phyloP scores from a whole-genome alignment of 2,329 filamentous ascomycete species.

The Talaromyces sp. region DNA sequence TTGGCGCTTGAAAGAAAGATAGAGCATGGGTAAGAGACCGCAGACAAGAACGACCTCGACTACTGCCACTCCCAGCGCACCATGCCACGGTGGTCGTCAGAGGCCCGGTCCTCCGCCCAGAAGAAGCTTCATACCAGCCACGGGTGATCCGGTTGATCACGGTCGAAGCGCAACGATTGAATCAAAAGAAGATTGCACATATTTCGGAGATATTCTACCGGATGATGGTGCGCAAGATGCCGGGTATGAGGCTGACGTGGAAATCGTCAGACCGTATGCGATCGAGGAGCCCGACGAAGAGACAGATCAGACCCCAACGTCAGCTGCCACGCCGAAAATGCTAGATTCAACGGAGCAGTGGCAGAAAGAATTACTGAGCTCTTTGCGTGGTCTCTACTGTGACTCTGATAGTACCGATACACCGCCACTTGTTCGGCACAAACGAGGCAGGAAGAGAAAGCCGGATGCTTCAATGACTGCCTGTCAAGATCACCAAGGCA shows the following conservation, averaged over 20 bases:
- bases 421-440: slow-evolving; percentile 16
- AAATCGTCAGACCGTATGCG: slow-evolving; percentile 38
- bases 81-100: slow-evolving; percentile 11
- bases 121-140: neutral
- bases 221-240: slow-evolving; percentile 30
- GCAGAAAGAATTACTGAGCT: slow-evolving; percentile 34
- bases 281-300: slow-evolving; percentile 38
- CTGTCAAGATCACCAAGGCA: neutral
- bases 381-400: slow-evolving; percentile 32
- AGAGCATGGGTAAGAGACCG: slow-evolving; percentile 18
- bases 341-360: slow-evolving; percentile 27
- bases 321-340: slow-evolving; percentile 21
- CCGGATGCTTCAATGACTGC: slow-evolving; percentile 21
- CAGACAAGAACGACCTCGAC: slow-evolving; percentile 4
- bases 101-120: slow-evolving; percentile 16
- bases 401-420: slow-evolving; percentile 25
- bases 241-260: slow-evolving; percentile 29
- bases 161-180: neutral
- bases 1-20: neutral
- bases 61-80: slow-evolving; percentile 7
- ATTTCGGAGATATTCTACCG: slow-evolving; percentile 22
- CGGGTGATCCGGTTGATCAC: slow-evolving; percentile 6
- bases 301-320: slow-evolving; percentile 18
- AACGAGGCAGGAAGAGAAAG: slow-evolving; percentile 37
- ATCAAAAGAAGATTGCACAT: neutral